These are phyloP conservation scores for Leavenworthia alabamica DNA, from an alignment of 345 rosid species.

Conservation along the genomic window DNA sequence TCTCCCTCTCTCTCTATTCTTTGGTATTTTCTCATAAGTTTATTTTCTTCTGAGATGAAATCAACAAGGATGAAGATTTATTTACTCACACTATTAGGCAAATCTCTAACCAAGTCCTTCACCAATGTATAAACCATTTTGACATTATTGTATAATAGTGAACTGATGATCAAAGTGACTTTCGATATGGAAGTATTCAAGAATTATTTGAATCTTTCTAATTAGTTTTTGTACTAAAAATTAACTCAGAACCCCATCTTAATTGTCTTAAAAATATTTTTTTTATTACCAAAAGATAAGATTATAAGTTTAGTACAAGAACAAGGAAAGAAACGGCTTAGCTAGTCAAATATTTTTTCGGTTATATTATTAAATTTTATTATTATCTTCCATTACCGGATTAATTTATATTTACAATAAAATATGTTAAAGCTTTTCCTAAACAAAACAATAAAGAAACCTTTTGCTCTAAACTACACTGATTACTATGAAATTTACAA, in stretches of 20 bases:
- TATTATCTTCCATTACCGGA: neutral
- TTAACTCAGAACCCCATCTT: neutral
- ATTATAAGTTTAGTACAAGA: neutral
- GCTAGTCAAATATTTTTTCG: neutral
- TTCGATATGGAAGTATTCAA: neutral
- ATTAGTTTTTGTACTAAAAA: neutral
- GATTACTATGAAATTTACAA: slow-evolving; percentile 4
- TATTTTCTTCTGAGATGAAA: slow-evolving; percentile 42
- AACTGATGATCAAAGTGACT: neutral
- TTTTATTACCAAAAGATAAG: neutral
- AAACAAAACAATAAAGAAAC: neutral
- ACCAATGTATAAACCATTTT: neutral
- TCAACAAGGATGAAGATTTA: slow-evolving; percentile 38
- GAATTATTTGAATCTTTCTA: neutral
- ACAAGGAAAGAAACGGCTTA: neutral
- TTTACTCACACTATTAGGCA: slow-evolving; percentile 20
- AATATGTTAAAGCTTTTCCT: neutral
- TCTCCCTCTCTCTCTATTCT: no score
- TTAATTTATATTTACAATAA: neutral
- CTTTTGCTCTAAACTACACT: neutral
- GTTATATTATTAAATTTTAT: neutral
- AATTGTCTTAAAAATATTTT: neutral
- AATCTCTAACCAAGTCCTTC: neutral
- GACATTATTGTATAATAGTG: neutral
- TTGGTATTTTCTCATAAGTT: no score